Evolutionary conservation across 805 yeast species (phyloP).

Genomic region (Nakazawaea ishiwadae): DNA sequence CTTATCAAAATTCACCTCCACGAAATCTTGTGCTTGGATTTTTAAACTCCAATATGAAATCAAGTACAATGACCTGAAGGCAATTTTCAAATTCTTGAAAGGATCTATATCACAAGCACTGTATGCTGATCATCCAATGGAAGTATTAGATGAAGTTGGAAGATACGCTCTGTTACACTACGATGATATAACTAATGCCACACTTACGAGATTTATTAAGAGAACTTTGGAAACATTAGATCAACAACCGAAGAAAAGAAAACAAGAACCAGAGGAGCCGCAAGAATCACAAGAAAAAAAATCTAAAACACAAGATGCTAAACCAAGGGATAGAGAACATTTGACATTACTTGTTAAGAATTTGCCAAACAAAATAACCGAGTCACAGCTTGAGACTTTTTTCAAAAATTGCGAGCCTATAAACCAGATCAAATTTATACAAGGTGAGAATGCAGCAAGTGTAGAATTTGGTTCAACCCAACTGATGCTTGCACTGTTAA

Average conservation of each 20-base stretch:
- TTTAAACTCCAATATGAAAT: no score
- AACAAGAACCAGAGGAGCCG: conserved; percentile 9
- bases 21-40: no score
- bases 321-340: conserved; percentile 52
- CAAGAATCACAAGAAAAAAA: conserved; percentile 13
- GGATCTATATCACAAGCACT: conserved; percentile 25
- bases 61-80: conserved; percentile 20
- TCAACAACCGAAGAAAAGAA: neutral
- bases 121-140: conserved; percentile 46
- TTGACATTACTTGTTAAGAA: conserved; percentile 50
- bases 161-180: conserved; percentile 27
- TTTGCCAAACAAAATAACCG: conserved; percentile 36
- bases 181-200: conserved; percentile 7
- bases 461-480: conserved; percentile 50
- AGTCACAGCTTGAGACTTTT: conserved; percentile 32
- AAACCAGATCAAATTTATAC: conserved; percentile 26
- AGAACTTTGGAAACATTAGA: conserved; percentile 2
- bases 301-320: conserved; percentile 13
- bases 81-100: conserved; percentile 25
- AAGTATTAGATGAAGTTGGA: conserved; percentile 39
- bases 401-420: conserved; percentile 63
- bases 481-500: conserved; percentile 53
- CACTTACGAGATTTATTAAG: conserved; percentile 14
- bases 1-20: conserved; percentile 20
- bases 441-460: conserved; percentile 33